These are phyloP conservation scores for Calonectria pseudoturangicola DNA, from an alignment of 2,329 filamentous ascomycete species.

Conservation along the genomic window DNA sequence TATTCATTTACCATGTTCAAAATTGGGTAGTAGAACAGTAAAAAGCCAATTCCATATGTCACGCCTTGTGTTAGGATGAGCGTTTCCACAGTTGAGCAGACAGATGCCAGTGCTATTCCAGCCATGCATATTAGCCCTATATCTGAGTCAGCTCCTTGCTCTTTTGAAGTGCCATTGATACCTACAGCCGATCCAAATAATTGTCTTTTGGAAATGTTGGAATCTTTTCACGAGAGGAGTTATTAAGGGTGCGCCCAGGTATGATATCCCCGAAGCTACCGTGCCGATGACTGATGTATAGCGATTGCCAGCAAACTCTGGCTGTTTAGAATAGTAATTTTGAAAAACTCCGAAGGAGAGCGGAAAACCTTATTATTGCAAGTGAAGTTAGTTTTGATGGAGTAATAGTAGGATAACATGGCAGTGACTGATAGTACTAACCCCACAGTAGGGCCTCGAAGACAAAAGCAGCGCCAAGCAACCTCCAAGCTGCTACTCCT, in stretches of 20 bases:
- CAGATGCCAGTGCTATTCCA: background rate
- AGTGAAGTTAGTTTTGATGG: no score
- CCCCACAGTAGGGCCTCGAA: slow-evolving; percentile 6
- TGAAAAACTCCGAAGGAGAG: slow-evolving; percentile 13
- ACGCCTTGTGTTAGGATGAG: slow-evolving; percentile 10
- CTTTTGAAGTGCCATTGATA: background rate
- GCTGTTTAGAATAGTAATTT: background rate
- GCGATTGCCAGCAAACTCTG: background rate
- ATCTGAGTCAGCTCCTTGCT: background rate
- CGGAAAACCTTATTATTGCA: background rate
- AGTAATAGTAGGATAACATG: background rate
- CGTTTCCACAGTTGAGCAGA: background rate
- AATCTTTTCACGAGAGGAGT: background rate
- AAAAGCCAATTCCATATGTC: background rate
- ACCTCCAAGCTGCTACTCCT: background rate
- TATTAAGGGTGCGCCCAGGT: background rate
- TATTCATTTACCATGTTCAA: slow-evolving; percentile 17
- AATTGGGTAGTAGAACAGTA: background rate
- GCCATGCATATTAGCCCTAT: slow-evolving; percentile 1
- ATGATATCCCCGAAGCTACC: background rate
- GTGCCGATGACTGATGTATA: background rate
- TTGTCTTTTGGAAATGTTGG: background rate
- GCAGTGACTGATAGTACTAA: background rate
- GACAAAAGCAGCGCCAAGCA: background rate
- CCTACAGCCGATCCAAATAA: slow-evolving; percentile 8